Evolutionary conservation across 2,329 filamentous ascomycete genomes (phyloP).

Genomic region (Cladophialophora exuberans): DNA sequence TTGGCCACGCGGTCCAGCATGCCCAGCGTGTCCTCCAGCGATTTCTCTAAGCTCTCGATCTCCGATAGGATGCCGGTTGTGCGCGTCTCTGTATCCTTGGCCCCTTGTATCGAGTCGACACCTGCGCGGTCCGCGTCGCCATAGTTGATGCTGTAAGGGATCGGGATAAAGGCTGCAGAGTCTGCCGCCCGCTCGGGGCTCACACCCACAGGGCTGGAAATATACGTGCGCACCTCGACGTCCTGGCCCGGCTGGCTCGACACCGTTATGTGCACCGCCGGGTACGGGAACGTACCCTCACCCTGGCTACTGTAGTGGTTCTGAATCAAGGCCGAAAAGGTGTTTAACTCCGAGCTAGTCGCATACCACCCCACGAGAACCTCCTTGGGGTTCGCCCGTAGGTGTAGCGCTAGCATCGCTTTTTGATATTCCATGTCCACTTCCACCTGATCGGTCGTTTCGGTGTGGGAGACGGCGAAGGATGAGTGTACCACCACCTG

Average conservation of each 20-base stretch:
- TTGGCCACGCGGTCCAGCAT: constrained; percentile 89
- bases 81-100: constrained; percentile 77
- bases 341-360: constrained; percentile 94
- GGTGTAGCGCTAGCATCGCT: constrained; percentile 94
- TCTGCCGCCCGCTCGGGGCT: constrained; percentile 93
- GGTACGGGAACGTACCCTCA: constrained; percentile 95
- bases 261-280: constrained; percentile 95
- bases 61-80: constrained; percentile 77
- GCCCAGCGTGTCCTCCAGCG: constrained; percentile 82
- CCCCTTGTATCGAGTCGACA: constrained; percentile 81
- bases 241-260: constrained; percentile 86
- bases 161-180: constrained; percentile 95
- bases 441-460: constrained; percentile 98
- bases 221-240: constrained; percentile 90
- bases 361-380: constrained; percentile 98
- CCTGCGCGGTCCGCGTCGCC: constrained; percentile 76
- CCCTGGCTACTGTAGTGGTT: constrained; percentile 99
- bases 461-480: constrained; percentile 97
- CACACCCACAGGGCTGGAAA: constrained; percentile 91
- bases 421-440: constrained; percentile 99
- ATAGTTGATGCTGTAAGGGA: constrained; percentile 92
- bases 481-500: constrained; percentile 95
- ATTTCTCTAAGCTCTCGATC: constrained; percentile 83
- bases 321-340: constrained; percentile 96
- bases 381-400: constrained; percentile 92